phyloP scores from a whole-genome alignment of 2,329 filamentous ascomycete species.

The Colletotrichum falcatum region DNA sequence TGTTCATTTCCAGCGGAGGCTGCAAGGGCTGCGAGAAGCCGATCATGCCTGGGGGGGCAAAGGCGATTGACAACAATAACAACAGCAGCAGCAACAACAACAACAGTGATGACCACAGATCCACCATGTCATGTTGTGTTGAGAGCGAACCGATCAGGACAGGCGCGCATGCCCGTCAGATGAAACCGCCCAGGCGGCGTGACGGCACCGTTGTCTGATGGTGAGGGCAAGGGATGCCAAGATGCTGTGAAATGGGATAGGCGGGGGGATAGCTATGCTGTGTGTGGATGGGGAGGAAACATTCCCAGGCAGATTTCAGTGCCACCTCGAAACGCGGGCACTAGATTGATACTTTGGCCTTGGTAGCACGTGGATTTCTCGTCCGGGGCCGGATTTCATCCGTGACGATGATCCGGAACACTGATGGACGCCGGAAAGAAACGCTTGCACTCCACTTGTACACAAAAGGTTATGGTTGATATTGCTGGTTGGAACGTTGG shows the following conservation, averaged over 20 bases:
- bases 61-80: conserved; percentile 18
- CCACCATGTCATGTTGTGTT: conserved; percentile 10
- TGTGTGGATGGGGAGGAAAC: not conserved
- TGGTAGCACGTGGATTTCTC: not conserved
- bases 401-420: not conserved
- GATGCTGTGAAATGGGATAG: not conserved
- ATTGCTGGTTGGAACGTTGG: not conserved
- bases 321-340: not conserved
- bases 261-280: not conserved
- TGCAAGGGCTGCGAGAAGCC: conserved; percentile 11
- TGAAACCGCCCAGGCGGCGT: conserved; percentile 1
- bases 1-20: conserved; percentile 29
- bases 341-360: not conserved
- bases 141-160: not conserved
- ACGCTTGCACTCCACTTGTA: not conserved
- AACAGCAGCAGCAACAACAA: too few species aligned
- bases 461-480: not conserved
- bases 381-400: not conserved
- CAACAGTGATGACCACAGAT: conserved; percentile 14
- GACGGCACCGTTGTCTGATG: conserved; percentile 11
- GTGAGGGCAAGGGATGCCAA: not conserved
- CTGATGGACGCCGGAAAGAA: not conserved
- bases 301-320: conserved; percentile 4
- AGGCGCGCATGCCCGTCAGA: not conserved
- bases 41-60: not conserved